Evolutionary conservation across 257 asterid genomes (phyloP).

Genomic region (Jasminum sambac): DNA sequence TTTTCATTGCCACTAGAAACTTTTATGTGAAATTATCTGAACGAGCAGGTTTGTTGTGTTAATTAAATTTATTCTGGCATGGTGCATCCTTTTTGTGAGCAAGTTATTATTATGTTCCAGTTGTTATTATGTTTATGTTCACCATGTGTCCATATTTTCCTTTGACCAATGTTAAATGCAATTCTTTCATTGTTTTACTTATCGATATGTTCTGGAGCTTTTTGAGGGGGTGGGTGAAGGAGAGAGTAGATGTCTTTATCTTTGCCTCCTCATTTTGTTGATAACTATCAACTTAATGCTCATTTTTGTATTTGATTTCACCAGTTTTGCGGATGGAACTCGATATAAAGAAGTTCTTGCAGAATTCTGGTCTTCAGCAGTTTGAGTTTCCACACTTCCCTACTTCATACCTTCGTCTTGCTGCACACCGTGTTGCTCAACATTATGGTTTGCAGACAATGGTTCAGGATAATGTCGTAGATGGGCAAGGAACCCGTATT

Average conservation of each 20-base stretch:
- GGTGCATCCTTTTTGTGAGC: neutral
- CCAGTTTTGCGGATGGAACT: slow-evolving; percentile 96
- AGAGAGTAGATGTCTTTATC: neutral
- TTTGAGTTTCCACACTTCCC: slow-evolving; percentile 92
- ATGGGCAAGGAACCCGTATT: slow-evolving; percentile 73
- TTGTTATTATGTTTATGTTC: too few species aligned
- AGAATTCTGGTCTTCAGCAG: slow-evolving; percentile 56
- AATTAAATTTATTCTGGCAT: neutral
- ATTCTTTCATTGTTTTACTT: too few species aligned
- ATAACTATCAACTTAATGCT: neutral
- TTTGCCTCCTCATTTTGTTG: slow-evolving; percentile 5
- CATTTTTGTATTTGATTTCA: slow-evolving; percentile 1
- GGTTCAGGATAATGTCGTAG: slow-evolving; percentile 66
- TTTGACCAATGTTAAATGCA: too few species aligned
- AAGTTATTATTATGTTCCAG: too few species aligned
- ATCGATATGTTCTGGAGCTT: too few species aligned
- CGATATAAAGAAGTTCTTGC: slow-evolving; percentile 78
- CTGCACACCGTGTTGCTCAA: slow-evolving; percentile 89
- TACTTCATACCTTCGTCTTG: slow-evolving; percentile 8
- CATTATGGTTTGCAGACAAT: slow-evolving; percentile 86
- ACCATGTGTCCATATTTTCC: too few species aligned
- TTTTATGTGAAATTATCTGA: neutral
- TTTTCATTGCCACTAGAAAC: neutral
- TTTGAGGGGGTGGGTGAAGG: too few species aligned
- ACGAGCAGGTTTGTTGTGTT: neutral